Evolutionary conservation across 371 early-diverging fungal species (phyloP).

Genomic region (Choanephora cucurbitarum): DNA sequence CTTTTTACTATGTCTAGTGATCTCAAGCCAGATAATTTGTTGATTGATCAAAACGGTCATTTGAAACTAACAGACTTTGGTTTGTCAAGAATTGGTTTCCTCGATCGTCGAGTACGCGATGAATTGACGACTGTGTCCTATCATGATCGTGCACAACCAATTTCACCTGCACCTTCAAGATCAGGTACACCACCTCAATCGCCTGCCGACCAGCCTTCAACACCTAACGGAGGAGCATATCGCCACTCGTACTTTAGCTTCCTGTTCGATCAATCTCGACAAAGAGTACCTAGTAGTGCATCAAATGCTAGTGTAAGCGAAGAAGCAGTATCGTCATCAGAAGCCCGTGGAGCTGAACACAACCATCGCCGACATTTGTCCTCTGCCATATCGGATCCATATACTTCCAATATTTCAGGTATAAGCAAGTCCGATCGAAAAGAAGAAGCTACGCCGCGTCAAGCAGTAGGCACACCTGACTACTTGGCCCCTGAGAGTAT

Average conservation of each 20-base stretch:
- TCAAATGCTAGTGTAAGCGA: constrained; percentile 15
- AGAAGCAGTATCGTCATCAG: constrained; percentile 21
- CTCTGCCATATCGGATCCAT: constrained; percentile 20
- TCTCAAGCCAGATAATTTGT: constrained; percentile 89
- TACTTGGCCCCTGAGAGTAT: constrained; percentile 97
- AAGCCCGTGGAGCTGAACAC: constrained; percentile 22
- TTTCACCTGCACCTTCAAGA: constrained; percentile 47
- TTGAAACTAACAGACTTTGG: constrained; percentile 96
- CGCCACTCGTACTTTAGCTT: constrained; percentile 39
- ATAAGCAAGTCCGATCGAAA: constrained; percentile 10
- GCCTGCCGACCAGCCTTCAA: constrained; percentile 11
- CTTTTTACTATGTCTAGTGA: constrained; percentile 52
- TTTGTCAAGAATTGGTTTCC: constrained; percentile 83
- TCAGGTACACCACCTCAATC: constrained; percentile 47
- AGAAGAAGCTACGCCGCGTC: constrained; percentile 11
- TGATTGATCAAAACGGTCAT: constrained; percentile 91
- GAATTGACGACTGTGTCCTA: constrained; percentile 38
- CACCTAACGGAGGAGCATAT: constrained; percentile 25
- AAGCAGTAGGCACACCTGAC: constrained; percentile 93
- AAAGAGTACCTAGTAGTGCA: constrained; percentile 14
- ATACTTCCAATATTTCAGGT: constrained; percentile 14
- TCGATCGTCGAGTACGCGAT: constrained; percentile 77
- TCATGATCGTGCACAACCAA: constrained; percentile 31
- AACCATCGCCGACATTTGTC: constrained; percentile 29
- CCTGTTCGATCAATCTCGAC: constrained; percentile 32